phyloP scores from a whole-genome alignment of 371 early-diverging fungal genomes.

The Haplosporangium sp. region DNA sequence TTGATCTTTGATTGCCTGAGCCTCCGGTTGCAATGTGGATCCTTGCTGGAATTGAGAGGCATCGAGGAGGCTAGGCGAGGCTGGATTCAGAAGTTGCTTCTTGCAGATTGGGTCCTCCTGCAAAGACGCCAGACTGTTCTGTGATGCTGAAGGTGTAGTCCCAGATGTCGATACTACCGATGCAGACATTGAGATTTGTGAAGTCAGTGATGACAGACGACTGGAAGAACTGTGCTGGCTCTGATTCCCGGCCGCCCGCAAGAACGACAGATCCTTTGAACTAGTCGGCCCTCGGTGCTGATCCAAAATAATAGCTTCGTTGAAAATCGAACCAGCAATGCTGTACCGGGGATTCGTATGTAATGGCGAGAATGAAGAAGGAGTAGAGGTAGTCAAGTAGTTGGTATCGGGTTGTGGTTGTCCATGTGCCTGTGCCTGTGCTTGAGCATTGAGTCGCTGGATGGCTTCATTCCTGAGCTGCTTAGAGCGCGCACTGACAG shows the following conservation, averaged over 20 bases:
- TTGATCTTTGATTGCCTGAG: conserved; percentile 30
- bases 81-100: background rate
- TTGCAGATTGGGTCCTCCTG: conserved; percentile 13
- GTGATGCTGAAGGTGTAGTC: conserved; percentile 38
- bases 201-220: conserved; percentile 23
- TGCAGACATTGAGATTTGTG: background rate
- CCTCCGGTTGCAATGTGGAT: conserved; percentile 19
- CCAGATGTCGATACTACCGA: conserved; percentile 17
- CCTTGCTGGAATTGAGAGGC: too few species aligned
- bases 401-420: background rate
- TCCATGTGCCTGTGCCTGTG: conserved; percentile 16
- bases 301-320: conserved; percentile 9
- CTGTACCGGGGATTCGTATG: conserved; percentile 23
- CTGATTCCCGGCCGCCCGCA: conserved; percentile 9
- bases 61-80: background rate
- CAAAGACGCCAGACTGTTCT: conserved; percentile 34
- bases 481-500: conserved; percentile 25
- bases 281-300: conserved; percentile 5
- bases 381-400: conserved; percentile 1
- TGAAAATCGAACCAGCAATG: conserved; percentile 20
- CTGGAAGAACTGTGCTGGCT: conserved; percentile 35
- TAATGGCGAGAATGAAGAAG: conserved; percentile 6
- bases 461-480: conserved; percentile 49
- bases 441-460: conserved; percentile 40
- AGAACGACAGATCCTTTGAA: conserved; percentile 6